phyloP scores from a whole-genome alignment of 2,329 filamentous ascomycete species.

The Leptographium radiaticola region DNA sequence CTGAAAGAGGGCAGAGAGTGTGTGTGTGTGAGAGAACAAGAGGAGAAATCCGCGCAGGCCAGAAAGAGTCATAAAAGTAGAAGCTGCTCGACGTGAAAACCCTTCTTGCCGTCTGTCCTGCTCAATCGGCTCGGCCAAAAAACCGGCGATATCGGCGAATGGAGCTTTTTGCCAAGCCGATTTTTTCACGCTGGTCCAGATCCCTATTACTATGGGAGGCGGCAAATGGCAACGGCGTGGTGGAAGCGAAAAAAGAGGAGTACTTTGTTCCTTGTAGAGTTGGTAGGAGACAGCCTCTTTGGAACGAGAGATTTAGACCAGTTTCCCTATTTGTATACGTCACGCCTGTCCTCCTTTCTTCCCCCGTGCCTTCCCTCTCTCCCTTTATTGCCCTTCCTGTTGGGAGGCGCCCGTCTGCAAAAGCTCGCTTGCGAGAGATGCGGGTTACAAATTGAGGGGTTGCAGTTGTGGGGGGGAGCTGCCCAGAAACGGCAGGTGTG shows the following conservation, averaged over 20 bases:
- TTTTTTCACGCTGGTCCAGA: background rate
- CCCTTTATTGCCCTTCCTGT: background rate
- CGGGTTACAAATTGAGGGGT: background rate
- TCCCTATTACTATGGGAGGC: too few species aligned
- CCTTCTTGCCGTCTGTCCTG: background rate
- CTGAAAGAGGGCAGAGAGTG: background rate
- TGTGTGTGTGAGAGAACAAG: background rate
- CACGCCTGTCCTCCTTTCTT: background rate
- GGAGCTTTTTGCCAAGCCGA: background rate
- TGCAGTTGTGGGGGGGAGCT: background rate
- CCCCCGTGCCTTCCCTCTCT: background rate
- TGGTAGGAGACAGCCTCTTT: background rate
- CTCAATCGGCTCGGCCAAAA: background rate
- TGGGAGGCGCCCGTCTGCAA: background rate
- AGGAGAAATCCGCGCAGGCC: background rate
- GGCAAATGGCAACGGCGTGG: too few species aligned
- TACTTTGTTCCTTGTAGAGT: background rate
- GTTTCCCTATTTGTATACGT: background rate
- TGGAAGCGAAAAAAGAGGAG: too few species aligned
- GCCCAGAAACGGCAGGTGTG: background rate
- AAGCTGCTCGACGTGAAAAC: background rate
- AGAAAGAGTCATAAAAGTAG: background rate
- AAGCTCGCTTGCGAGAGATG: background rate
- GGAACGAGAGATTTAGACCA: background rate
- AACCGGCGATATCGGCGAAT: slow-evolving; percentile 1